Evolutionary conservation across 2,329 filamentous ascomycete genomes (phyloP), one percentile per base, ranked within the genome.

Genomic region (Graphiopsis chlorocephala): DNA sequence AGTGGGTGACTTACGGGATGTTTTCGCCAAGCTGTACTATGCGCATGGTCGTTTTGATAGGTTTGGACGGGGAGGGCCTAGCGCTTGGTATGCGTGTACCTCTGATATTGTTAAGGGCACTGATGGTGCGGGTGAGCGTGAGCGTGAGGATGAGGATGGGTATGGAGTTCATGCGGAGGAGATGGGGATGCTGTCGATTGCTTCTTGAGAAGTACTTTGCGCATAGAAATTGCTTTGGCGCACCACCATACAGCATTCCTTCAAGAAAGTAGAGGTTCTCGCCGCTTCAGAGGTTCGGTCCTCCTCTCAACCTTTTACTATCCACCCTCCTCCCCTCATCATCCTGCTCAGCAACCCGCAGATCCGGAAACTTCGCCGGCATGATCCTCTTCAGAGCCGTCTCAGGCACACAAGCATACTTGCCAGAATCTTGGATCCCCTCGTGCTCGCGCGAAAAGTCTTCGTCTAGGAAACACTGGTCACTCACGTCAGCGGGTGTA

Each of bases 291-390:
- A 56, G 53, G 17, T 31, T 56, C 10, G 53, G 17, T 10, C 11
- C 10, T 10, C 12, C 23, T 20, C 14, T n/a, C n/a, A 38, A 15
- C 12, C 2, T n/a, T 20, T 81, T 81, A 76, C 90, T 95, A 74
- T 94, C 88, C 72, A 89, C 82, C 64, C 88, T 83, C 71, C 81
- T 84, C 0, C 92, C 91, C 75, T 96, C 91, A 72, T 96, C 92
- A 66, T 89, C 86, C 77, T 96, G 90, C 78, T 95, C 92, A 8
- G 81, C 84, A 4, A 96, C 91, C 2, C 82, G 85, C 70, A 96
- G 72, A 67, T 89, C 84, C 0, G 92, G 92, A 66, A 95, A 81
- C 64, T 81, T 75, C 0, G 75, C 79, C 0, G 92, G 92, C 90
- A 96, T 93, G 68, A 96, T 96, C 23, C 92, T 81, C 64, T 92